Percentiles rank a stretch among this genome's conserved stretches.
These are phyloP conservation scores for Apiotrichum laibachii DNA, from an alignment of 1,284 basidiomycete genomes.

Conservation along the genomic window DNA sequence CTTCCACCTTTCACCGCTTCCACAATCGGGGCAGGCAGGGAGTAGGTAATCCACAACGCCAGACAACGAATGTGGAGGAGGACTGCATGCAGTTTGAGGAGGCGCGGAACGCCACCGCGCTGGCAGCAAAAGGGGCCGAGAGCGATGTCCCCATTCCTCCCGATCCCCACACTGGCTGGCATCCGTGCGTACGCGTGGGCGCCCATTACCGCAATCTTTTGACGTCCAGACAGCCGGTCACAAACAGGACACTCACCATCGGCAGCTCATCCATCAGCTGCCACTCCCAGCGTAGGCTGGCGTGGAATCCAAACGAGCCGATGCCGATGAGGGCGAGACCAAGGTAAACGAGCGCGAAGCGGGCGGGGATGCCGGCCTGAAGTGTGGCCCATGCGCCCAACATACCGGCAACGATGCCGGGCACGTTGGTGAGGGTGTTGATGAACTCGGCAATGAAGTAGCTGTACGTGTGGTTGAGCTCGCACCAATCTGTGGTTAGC, in stretches of 20 bases:
- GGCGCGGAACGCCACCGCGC: no score
- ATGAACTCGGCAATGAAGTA: slow-evolving; percentile 52
- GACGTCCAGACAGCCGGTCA: no score
- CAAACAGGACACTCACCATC: slow-evolving; percentile 40
- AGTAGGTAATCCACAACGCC: no score
- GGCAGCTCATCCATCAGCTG: slow-evolving; percentile 53
- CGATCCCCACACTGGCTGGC: no score
- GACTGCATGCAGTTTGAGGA: no score
- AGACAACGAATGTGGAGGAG: no score
- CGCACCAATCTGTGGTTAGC: slow-evolving; percentile 38
- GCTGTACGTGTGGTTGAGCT: slow-evolving; percentile 47
- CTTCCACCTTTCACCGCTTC: no score
- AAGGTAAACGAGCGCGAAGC: slow-evolving; percentile 41
- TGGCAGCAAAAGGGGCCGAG: no score
- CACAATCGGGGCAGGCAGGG: no score
- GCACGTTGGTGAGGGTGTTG: slow-evolving; percentile 53
- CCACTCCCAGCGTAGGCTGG: slow-evolving; percentile 49
- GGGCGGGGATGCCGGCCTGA: slow-evolving; percentile 28
- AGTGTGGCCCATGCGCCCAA: slow-evolving; percentile 42
- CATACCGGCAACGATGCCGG: slow-evolving; percentile 50
- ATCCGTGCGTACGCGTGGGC: no score
- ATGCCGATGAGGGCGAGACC: slow-evolving; percentile 46
- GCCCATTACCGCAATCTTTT: no score
- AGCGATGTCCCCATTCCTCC: no score
- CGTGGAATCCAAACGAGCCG: slow-evolving; percentile 50